Conservation (phyloP, 2,329 filamentous ascomycete genomes). For the Fusarium heterosporum region DNA sequence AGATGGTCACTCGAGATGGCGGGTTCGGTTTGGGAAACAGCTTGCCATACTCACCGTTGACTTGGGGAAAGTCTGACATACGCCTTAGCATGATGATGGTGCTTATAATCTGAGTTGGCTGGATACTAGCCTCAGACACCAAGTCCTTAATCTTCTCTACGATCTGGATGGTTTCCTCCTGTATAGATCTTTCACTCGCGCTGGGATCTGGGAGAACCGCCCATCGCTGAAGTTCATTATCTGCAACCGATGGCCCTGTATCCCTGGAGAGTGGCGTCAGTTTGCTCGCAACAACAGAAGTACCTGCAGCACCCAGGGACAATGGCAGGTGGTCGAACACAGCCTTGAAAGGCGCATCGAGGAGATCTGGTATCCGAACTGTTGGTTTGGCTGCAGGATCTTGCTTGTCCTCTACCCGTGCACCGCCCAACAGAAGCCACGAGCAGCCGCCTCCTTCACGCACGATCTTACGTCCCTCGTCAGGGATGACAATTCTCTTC, state of each 20-base stretch:
- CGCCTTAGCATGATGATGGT: conserved; percentile 77
- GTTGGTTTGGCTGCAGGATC: conserved; percentile 29
- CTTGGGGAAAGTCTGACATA: conserved; percentile 80
- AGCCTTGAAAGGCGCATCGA: conserved; percentile 71
- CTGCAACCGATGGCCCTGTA: conserved; percentile 24
- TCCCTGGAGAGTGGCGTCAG: conserved; percentile 1
- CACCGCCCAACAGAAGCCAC: conserved; percentile 73
- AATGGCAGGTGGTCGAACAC: conserved; percentile 53
- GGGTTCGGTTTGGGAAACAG: conserved; percentile 84
- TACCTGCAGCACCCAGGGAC: conserved; percentile 15
- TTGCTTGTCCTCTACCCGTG: conserved; percentile 62
- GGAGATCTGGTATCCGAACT: conserved; percentile 70
- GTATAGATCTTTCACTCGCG: conserved; percentile 51
- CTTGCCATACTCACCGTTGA: conserved; percentile 81
- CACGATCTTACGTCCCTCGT: conserved; percentile 64
- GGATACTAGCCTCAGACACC: conserved; percentile 51
- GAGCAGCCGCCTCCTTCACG: conserved; percentile 80
- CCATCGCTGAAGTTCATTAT: conserved; percentile 52
- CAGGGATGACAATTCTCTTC: conserved; percentile 72
- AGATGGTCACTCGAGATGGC: conserved; percentile 85
- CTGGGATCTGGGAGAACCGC: conserved; percentile 52
- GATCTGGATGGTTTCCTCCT: conserved; percentile 62
- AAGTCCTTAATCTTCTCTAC: conserved; percentile 58
- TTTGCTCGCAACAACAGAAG: conserved; percentile 11
- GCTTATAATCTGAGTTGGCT: conserved; percentile 60